Percentiles rank a stretch among this genome's conserved stretches.
Evolutionary conservation across 148 eudicot species (phyloP).

Genomic region (Gaultheria prostrata): DNA sequence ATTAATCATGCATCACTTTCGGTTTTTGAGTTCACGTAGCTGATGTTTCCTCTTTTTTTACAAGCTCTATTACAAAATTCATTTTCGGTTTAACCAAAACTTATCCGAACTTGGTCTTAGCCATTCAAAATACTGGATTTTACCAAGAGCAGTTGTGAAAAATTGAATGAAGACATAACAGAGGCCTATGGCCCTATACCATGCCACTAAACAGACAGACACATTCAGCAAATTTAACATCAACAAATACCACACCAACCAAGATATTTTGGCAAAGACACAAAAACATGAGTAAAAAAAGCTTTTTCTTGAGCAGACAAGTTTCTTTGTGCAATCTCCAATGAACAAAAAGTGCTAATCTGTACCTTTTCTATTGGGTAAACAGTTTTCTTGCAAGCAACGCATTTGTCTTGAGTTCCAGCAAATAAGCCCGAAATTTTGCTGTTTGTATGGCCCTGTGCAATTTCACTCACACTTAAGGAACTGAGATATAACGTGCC

Average conservation of each 20-base stretch:
- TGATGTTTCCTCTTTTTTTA: background rate
- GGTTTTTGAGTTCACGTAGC: background rate
- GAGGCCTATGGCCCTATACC: background rate
- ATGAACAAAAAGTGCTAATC: no score
- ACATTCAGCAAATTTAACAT: conserved; percentile 20
- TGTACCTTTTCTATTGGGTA: conserved; percentile 52
- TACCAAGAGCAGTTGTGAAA: no score
- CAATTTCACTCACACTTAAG: background rate
- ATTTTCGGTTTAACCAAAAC: background rate
- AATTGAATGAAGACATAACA: background rate
- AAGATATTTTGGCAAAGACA: background rate
- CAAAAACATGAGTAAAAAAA: no score
- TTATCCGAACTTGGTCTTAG: conserved; percentile 34
- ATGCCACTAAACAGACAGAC: background rate
- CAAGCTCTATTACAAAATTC: background rate
- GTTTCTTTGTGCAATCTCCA: no score
- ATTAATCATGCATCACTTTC: background rate
- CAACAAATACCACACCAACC: background rate
- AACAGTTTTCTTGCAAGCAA: conserved; percentile 81
- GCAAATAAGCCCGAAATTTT: conserved; percentile 71
- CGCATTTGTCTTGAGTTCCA: conserved; percentile 89
- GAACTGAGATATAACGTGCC: background rate
- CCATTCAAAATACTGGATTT: no score
- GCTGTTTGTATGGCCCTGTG: conserved; percentile 28
- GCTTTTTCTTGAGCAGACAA: background rate